Evolutionary conservation across 106 monocot genomes (phyloP), one percentile per base, ranked within the genome.

Genomic region (Platanthera guangdongensis): DNA sequence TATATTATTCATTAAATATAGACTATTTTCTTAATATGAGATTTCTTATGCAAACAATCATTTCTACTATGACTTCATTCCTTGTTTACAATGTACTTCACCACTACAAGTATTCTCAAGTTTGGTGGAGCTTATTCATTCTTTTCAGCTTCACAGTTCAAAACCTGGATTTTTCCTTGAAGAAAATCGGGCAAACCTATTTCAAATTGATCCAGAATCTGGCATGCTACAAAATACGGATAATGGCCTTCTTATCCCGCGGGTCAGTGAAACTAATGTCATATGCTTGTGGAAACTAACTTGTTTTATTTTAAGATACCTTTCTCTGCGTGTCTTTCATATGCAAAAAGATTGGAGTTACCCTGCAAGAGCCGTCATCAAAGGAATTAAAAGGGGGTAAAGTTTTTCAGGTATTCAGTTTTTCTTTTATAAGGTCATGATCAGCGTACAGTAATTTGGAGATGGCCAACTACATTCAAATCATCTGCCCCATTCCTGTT

Each of bases 91-190:
- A 19, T 21, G 18, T 11, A 19, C 18, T 59, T 60, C 21, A 19
- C 59, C 21, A 60, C 19, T 21, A 60, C 8, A 39, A 67, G 39
- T 67, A 67, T 22, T 39, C 67, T 30, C 8, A 67, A 67, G 10
- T 67, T 32, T 67, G 25, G 32, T 67, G 67, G 25, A 39, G 67
- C 25, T 67, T 67, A 67, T 67, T 67, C 32, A 67, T 30, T 39
- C 11, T 67, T 39, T 63, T 67, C 22, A 25, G 39, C 67, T 67
- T 19, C 39, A 67, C 88, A 95, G 95, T 83, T 81, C 83, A 75
- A 95, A 95, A 80, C 95, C 95, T 51, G 69, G 87, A 50, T 95
- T 95, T 84, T 95, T 95, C 70, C 92, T 85, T 85, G 95, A 95
- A 75, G 93, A 90, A 52, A 95, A 90, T 75, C 88, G 86, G 47